A percentile compares a stretch with the other conserved stretches of the same genome.
These are phyloP conservation scores for Quercus rubra DNA, from an alignment of 306 rosid species.

Conservation along the genomic window DNA sequence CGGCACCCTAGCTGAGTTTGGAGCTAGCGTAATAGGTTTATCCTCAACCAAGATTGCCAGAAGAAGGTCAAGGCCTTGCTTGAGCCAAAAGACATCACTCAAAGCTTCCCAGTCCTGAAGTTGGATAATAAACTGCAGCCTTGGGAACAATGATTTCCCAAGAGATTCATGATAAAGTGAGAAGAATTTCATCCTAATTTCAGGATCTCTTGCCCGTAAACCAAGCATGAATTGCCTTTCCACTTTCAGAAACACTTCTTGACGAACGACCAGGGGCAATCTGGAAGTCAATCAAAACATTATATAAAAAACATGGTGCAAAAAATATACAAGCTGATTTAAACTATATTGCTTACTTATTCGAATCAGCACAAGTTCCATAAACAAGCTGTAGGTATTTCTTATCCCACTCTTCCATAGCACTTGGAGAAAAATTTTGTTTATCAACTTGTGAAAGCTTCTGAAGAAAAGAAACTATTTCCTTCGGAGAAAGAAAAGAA, in stretches of 20 bases:
- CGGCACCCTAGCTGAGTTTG: constrained; percentile 91
- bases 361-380: constrained; percentile 83
- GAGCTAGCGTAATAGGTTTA: constrained; percentile 90
- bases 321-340: constrained; percentile 6
- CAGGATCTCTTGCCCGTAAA: constrained; percentile 91
- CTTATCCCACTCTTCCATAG: constrained; percentile 84
- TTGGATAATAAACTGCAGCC: constrained; percentile 92
- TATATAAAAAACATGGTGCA: constrained; percentile 16
- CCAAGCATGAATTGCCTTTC: constrained; percentile 97
- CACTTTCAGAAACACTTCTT: constrained; percentile 90
- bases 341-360: constrained; percentile 57
- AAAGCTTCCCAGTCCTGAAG: constrained; percentile 92
- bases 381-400: constrained; percentile 87
- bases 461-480: constrained; percentile 88
- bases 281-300: constrained; percentile 41
- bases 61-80: constrained; percentile 99
- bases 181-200: constrained; percentile 82
- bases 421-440: constrained; percentile 59
- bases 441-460: constrained; percentile 93
- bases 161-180: constrained; percentile 85
- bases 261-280: constrained; percentile 60
- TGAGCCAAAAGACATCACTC: constrained; percentile 98
- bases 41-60: constrained; percentile 92
- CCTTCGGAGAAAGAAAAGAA: constrained; percentile 84
- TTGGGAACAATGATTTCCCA: constrained; percentile 65